Evolutionary conservation across 768 basidiomycete species (phyloP).

Genomic region (Boletus huronensis): DNA sequence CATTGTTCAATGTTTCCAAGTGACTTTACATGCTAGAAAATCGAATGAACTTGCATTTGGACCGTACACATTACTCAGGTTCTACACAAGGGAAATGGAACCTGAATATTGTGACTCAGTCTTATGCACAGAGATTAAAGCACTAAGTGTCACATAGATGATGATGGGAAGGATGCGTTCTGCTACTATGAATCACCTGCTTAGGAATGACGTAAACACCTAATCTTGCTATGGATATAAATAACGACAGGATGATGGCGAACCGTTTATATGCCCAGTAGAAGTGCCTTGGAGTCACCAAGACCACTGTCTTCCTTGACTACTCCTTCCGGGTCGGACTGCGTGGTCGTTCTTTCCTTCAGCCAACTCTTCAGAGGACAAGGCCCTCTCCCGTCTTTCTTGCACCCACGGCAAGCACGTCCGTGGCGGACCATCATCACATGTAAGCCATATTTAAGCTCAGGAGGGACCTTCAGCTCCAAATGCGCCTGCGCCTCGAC

Average conservation of each 20-base stretch:
- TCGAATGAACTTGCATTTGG: slow-evolving; percentile 11
- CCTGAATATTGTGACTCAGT: background rate
- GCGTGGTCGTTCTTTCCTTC: slow-evolving; percentile 21
- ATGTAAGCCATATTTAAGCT: slow-evolving; percentile 56
- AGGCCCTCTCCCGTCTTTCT: slow-evolving; percentile 30
- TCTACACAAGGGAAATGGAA: too few species aligned
- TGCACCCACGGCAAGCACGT: slow-evolving; percentile 52
- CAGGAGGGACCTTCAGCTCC: slow-evolving; percentile 46
- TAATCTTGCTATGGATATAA: background rate
- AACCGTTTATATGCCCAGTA: background rate
- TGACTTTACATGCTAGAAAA: slow-evolving; percentile 1
- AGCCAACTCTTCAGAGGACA: slow-evolving; percentile 39
- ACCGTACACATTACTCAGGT: slow-evolving; percentile 3
- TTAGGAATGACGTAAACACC: background rate
- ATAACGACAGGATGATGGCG: background rate
- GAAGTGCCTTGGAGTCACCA: background rate
- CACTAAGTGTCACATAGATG: background rate
- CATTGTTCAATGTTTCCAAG: background rate
- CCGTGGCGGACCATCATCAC: slow-evolving; percentile 60
- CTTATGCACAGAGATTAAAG: background rate
- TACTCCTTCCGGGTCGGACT: slow-evolving; percentile 14
- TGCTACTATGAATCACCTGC: too few species aligned
- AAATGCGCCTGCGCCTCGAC: slow-evolving; percentile 56
- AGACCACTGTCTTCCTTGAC: background rate
- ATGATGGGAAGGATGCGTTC: slow-evolving; percentile 1